A percentile compares a stretch with the other conserved stretches of the same genome.
phyloP scores from a whole-genome alignment of 2,329 filamentous ascomycete genomes.

The Pezicula rhizophila region DNA sequence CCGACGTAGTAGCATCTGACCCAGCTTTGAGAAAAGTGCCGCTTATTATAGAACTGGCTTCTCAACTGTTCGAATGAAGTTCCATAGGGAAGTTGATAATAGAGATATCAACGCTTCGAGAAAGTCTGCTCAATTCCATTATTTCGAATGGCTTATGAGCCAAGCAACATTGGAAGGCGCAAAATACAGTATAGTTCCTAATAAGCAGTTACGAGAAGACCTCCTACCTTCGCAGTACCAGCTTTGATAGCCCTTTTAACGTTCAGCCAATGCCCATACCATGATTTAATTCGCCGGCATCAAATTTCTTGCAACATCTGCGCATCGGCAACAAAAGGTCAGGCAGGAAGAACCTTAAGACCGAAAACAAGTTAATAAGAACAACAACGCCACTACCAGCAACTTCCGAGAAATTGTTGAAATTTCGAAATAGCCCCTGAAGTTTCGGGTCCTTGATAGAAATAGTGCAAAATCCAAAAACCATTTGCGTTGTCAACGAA shows the following conservation, averaged over 20 bases:
- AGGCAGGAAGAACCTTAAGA: constrained; percentile 33
- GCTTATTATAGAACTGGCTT: not conserved
- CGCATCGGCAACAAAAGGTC: constrained; percentile 33
- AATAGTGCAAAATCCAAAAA: constrained; percentile 31
- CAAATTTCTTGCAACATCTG: constrained; percentile 34
- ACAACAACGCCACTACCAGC: constrained; percentile 41
- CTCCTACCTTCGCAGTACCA: constrained; percentile 2
- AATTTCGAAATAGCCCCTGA: constrained; percentile 33
- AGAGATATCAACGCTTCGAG: not conserved
- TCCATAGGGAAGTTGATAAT: no score
- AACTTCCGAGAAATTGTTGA: constrained; percentile 36
- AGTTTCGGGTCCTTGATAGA: constrained; percentile 29
- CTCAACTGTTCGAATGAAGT: no score
- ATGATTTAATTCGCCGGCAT: constrained; percentile 35
- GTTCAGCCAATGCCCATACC: constrained; percentile 35
- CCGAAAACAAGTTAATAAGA: constrained; percentile 38
- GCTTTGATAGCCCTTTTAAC: constrained; percentile 27
- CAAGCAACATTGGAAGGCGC: no score
- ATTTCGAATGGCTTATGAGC: no score
- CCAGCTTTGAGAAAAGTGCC: constrained; percentile 27
- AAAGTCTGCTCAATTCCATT: not conserved
- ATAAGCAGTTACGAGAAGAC: no score
- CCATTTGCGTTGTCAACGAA: constrained; percentile 36
- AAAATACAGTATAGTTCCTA: no score
- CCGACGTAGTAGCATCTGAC: constrained; percentile 33